Evolutionary conservation across 331 rosid species (phyloP).

Genomic region (Stylosanthes scabra): DNA sequence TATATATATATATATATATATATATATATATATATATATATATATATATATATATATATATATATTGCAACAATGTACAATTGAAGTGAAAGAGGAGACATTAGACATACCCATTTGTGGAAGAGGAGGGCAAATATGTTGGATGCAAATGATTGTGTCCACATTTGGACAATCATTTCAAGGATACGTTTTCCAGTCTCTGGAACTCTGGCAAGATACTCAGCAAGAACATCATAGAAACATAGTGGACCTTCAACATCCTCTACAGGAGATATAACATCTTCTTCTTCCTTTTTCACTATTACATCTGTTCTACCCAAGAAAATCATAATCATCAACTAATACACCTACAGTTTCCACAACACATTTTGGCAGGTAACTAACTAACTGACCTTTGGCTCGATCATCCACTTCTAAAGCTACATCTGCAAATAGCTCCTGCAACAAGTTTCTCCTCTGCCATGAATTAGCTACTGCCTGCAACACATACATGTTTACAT

Average conservation of each 20-base stretch:
- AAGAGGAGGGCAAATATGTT: constrained; percentile 88
- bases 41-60: no score
- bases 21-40: no score
- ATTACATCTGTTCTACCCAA: constrained; percentile 65
- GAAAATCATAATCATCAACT: constrained; percentile 20
- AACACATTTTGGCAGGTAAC: no score
- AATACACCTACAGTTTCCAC: background rate
- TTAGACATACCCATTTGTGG: constrained; percentile 98
- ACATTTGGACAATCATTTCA: constrained; percentile 86
- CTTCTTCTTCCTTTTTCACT: constrained; percentile 76
- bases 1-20: no score
- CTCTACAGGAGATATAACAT: constrained; percentile 64
- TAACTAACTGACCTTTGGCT: constrained; percentile 66
- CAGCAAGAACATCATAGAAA: constrained; percentile 94
- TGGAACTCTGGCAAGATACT: constrained; percentile 72
- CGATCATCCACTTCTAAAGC: constrained; percentile 94
- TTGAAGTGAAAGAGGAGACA: no score
- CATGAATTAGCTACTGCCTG: constrained; percentile 84
- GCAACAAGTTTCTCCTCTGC: constrained; percentile 90
- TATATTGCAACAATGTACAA: background rate
- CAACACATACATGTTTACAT: constrained; percentile 21
- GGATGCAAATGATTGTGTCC: constrained; percentile 99
- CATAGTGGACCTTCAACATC: constrained; percentile 62
- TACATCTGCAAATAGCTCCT: constrained; percentile 89
- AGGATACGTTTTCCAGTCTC: constrained; percentile 86